Evolutionary conservation across 352 stramenopile species (phyloP).

Genomic region (Pythium volutum): DNA sequence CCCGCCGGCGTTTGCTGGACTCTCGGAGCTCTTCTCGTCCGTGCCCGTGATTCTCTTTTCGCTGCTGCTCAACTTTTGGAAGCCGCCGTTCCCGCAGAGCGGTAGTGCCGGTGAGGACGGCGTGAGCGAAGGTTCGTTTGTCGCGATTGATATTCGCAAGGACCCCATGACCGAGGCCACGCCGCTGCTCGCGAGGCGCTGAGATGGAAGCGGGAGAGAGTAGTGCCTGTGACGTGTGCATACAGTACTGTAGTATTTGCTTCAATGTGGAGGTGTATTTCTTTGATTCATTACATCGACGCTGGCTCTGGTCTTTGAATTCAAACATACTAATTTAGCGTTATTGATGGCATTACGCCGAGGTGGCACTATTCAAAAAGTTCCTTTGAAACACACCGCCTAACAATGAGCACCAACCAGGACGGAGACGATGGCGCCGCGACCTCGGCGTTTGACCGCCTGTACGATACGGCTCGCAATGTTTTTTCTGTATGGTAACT

Average conservation of each 20-base stretch:
- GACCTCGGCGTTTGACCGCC: constrained; percentile 11
- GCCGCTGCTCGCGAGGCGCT: constrained; percentile 16
- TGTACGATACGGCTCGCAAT: too few relatives aligned
- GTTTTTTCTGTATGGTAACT: too few relatives aligned
- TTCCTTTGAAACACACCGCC: too few relatives aligned
- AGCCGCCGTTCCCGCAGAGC: constrained; percentile 37
- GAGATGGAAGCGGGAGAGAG: neutral
- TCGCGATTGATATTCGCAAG: constrained; percentile 19
- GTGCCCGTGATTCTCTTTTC: constrained; percentile 81
- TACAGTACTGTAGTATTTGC: neutral
- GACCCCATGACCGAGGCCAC: constrained; percentile 7
- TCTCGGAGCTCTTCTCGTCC: constrained; percentile 70
- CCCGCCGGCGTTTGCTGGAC: constrained; percentile 60
- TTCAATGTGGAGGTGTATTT: neutral
- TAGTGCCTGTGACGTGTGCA: neutral
- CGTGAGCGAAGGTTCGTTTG: constrained; percentile 10
- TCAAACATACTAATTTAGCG: neutral
- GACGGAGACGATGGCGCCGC: neutral
- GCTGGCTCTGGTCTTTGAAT: neutral
- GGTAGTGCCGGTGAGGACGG: constrained; percentile 15
- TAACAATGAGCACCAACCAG: neutral
- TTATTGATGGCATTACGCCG: neutral
- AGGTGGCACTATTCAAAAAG: constrained; percentile 1
- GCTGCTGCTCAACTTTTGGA: constrained; percentile 66
- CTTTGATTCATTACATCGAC: constrained; percentile 2